Evolutionary conservation across 2,329 filamentous ascomycete species (phyloP).

Genomic region (Cladorrhinum sp.): DNA sequence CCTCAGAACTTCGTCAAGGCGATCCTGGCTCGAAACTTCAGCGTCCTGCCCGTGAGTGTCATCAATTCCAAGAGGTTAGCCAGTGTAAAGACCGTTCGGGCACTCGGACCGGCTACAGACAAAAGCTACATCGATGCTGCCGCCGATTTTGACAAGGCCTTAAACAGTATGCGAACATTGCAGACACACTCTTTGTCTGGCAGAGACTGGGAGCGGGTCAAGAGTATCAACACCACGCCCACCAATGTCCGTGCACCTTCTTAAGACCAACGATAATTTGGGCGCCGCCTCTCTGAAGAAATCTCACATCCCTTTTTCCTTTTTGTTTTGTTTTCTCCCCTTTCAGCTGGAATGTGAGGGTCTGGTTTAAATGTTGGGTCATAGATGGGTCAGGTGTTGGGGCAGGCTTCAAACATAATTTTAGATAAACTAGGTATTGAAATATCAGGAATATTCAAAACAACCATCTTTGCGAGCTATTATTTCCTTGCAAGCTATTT

Average conservation of each 20-base stretch:
- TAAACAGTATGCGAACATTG: neutral
- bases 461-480: neutral
- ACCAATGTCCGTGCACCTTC: neutral
- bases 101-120: neutral
- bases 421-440: too few relatives aligned
- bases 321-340: too few relatives aligned
- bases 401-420: too few relatives aligned
- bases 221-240: neutral
- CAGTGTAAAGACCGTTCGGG: neutral
- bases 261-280: too few relatives aligned
- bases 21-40: constrained; percentile 1
- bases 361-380: too few relatives aligned
- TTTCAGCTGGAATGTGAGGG: too few relatives aligned
- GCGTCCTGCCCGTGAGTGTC: neutral
- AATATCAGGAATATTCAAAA: too few relatives aligned
- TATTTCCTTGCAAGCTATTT: neutral
- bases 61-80: neutral
- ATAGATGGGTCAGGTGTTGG: too few relatives aligned
- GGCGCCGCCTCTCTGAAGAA: too few relatives aligned
- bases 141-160: neutral
- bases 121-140: neutral
- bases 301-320: too few relatives aligned
- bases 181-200: neutral
- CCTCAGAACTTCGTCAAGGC: neutral
- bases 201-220: neutral